These are phyloP conservation scores for Ceratocystis variospora DNA, from an alignment of 2,329 filamentous ascomycete genomes.

Conservation along the genomic window DNA sequence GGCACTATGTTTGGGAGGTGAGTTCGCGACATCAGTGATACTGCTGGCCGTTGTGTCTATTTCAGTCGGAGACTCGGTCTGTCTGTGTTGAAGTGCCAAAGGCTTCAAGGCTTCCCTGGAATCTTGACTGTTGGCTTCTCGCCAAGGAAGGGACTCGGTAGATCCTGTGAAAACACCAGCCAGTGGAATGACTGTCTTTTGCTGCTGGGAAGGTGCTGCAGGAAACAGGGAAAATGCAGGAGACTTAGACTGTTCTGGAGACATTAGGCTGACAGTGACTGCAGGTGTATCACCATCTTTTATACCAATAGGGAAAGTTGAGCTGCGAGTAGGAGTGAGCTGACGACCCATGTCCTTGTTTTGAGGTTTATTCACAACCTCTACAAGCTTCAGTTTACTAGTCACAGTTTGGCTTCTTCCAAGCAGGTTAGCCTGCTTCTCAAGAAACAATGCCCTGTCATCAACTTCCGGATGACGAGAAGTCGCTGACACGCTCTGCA, in stretches of 20 bases:
- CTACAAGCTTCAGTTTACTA: slow-evolving; percentile 31
- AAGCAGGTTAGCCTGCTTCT: slow-evolving; percentile 32
- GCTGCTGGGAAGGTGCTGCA: slow-evolving; percentile 25
- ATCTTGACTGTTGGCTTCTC: neutral
- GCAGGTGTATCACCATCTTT: neutral
- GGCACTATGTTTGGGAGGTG: neutral
- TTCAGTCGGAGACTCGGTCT: neutral
- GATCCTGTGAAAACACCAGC: neutral
- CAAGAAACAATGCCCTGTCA: slow-evolving; percentile 17
- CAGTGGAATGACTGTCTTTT: neutral
- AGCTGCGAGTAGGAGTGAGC: slow-evolving; percentile 14
- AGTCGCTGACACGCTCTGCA: neutral
- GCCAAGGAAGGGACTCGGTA: neutral
- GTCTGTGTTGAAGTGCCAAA: neutral
- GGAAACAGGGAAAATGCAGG: slow-evolving; percentile 35
- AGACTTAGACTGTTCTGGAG: slow-evolving; percentile 24
- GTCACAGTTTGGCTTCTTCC: slow-evolving; percentile 46
- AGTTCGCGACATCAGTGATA: neutral
- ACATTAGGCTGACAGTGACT: neutral
- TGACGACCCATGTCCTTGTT: slow-evolving; percentile 10
- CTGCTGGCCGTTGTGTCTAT: neutral
- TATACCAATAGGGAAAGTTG: slow-evolving; percentile 13
- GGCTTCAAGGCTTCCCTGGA: neutral
- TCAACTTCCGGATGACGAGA: neutral
- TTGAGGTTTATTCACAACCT: slow-evolving; percentile 13